These are phyloP conservation scores for Lactarius hengduanensis DNA, from an alignment of 768 basidiomycete species.

Conservation along the genomic window DNA sequence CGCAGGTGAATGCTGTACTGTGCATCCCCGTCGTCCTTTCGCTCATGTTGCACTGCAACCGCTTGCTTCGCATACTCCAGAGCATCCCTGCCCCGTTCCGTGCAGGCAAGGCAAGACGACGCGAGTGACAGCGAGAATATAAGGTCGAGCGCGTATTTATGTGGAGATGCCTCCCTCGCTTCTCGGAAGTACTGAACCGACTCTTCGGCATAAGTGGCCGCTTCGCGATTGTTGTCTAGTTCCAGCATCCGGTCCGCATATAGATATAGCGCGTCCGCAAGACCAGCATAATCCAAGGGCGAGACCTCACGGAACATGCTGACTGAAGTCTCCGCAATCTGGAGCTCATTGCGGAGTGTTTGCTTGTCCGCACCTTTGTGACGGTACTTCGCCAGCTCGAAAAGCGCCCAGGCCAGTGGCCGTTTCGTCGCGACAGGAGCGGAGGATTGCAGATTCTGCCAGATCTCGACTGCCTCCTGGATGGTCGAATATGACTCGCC, in stretches of 20 bases:
- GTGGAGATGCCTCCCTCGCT: not conserved
- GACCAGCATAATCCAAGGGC: conserved; percentile 14
- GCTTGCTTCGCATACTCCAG: conserved; percentile 20
- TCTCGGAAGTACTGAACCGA: conserved; percentile 18
- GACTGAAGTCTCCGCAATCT: conserved; percentile 6
- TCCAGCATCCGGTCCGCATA: conserved; percentile 21
- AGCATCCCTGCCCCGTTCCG: conserved; percentile 7
- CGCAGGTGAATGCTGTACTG: not conserved
- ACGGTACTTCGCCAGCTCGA: conserved; percentile 14
- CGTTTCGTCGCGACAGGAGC: not conserved
- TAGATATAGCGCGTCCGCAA: conserved; percentile 13
- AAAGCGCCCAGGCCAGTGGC: conserved; percentile 11
- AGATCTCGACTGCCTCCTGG: conserved; percentile 10
- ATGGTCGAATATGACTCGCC: not conserved
- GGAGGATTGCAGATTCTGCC: conserved; percentile 5
- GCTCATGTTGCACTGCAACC: conserved; percentile 14
- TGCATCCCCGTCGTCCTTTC: not conserved
- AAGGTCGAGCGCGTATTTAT: conserved; percentile 15
- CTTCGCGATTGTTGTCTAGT: conserved; percentile 12
- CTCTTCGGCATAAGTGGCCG: conserved; percentile 20
- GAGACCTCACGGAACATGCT: conserved; percentile 11
- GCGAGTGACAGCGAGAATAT: conserved; percentile 19
- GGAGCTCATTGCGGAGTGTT: conserved; percentile 1
- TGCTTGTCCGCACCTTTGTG: not conserved
- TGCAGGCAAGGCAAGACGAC: conserved; percentile 21